Percentiles rank a stretch among this genome's conserved stretches.
These are phyloP conservation scores for Aureobasidium musti DNA, from an alignment of 2,329 filamentous ascomycete genomes.

Conservation along the genomic window DNA sequence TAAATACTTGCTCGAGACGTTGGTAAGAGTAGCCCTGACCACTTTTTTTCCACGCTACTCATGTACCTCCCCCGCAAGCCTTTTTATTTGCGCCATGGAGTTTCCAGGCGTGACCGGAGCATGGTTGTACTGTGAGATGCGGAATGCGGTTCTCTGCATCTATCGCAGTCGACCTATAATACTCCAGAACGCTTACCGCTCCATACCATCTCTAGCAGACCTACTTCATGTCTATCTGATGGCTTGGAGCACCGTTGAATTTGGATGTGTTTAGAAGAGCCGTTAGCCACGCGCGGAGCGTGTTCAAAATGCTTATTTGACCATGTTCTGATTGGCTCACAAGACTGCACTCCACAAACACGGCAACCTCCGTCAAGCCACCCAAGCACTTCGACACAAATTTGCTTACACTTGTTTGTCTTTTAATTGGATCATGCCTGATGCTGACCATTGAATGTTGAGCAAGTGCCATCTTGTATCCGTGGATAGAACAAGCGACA, in stretches of 20 bases:
- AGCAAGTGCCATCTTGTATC: neutral
- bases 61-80: slow-evolving; percentile 19
- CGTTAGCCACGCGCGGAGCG: slow-evolving; percentile 8
- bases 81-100: neutral
- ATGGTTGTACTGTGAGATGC: neutral
- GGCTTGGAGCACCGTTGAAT: neutral
- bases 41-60: slow-evolving; percentile 17
- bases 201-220: neutral
- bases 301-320: slow-evolving; percentile 9
- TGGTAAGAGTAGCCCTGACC: slow-evolving; percentile 20
- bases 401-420: slow-evolving; percentile 8
- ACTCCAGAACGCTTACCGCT: too few species aligned
- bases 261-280: slow-evolving; percentile 10
- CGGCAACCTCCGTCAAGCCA: slow-evolving; percentile 14
- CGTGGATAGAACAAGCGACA: neutral
- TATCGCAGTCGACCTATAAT: neutral
- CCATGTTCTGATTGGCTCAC: slow-evolving; percentile 2
- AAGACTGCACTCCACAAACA: neutral
- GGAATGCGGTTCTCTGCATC: neutral
- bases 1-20: slow-evolving; percentile 9
- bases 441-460: slow-evolving; percentile 11
- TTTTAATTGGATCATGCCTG: neutral
- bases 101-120: slow-evolving; percentile 3
- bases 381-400: neutral
- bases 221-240: neutral